These are phyloP conservation scores for Gigaspora rosea DNA, from an alignment of 192 early-diverging fungal species.

Conservation along the genomic window DNA sequence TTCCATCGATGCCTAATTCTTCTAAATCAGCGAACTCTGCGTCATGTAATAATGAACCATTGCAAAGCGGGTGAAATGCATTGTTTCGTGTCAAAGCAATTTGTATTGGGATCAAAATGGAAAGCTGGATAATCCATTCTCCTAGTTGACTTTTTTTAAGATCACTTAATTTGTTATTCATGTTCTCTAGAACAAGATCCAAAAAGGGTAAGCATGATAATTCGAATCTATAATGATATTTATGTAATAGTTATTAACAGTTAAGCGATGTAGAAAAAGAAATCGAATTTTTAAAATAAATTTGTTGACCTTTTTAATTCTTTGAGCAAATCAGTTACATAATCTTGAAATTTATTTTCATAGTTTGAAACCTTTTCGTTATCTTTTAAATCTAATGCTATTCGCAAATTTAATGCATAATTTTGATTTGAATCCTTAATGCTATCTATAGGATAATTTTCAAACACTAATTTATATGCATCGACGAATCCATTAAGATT, in stretches of 20 bases:
- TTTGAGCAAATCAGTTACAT: neutral
- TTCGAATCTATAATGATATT: neutral
- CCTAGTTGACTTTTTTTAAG: neutral
- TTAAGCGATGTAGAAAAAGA: neutral
- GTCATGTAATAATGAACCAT: neutral
- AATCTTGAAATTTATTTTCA: neutral
- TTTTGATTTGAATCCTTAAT: neutral
- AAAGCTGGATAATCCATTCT: slow-evolving; percentile 10
- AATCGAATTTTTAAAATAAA: neutral
- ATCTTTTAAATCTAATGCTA: slow-evolving; percentile 1
- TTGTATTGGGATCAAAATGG: slow-evolving; percentile 2
- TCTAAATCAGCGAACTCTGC: neutral
- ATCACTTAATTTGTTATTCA: neutral
- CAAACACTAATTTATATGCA: slow-evolving; percentile 18
- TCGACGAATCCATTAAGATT: slow-evolving; percentile 14
- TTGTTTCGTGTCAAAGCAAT: slow-evolving; percentile 26
- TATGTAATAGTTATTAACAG: too few species aligned
- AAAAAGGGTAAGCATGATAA: neutral
- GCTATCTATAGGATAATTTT: neutral
- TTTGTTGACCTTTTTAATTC: neutral
- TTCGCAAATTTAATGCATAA: neutral
- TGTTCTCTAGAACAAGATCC: neutral
- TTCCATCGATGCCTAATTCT: neutral
- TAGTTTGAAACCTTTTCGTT: neutral
- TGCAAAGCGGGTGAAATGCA: neutral